phyloP scores from a whole-genome alignment of 1,284 basidiomycete species.

The Boletellus dicymbophilus region DNA sequence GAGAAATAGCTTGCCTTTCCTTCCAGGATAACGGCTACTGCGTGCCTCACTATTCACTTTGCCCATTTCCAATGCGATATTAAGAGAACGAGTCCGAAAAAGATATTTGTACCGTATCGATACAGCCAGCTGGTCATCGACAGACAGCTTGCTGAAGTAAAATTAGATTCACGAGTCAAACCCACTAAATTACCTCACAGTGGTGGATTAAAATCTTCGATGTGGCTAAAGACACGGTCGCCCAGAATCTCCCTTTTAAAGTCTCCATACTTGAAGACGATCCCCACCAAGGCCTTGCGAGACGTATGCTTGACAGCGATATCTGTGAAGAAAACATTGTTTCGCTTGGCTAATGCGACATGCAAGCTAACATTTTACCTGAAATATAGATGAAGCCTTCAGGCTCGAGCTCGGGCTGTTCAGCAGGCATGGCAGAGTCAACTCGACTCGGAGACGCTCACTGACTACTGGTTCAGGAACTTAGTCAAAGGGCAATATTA shows the following conservation, averaged over 20 bases:
- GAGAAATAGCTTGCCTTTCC: neutral
- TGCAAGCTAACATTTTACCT: neutral
- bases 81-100: too few relatives aligned
- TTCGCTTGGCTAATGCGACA: too few relatives aligned
- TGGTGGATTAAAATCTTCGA: neutral
- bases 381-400: neutral
- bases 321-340: neutral
- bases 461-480: too few relatives aligned
- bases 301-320: neutral
- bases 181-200: neutral
- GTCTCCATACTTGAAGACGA: neutral
- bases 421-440: neutral
- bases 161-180: neutral
- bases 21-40: neutral
- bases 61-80: neutral
- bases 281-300: neutral
- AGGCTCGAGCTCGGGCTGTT: too few relatives aligned
- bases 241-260: neutral
- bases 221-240: neutral
- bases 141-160: neutral
- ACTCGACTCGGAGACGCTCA: too few relatives aligned
- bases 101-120: neutral
- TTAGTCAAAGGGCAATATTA: too few relatives aligned
- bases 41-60: neutral
- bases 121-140: neutral